phyloP scores from a whole-genome alignment of 2,329 filamentous ascomycete species.

The Botryosphaeria dothidea region DNA sequence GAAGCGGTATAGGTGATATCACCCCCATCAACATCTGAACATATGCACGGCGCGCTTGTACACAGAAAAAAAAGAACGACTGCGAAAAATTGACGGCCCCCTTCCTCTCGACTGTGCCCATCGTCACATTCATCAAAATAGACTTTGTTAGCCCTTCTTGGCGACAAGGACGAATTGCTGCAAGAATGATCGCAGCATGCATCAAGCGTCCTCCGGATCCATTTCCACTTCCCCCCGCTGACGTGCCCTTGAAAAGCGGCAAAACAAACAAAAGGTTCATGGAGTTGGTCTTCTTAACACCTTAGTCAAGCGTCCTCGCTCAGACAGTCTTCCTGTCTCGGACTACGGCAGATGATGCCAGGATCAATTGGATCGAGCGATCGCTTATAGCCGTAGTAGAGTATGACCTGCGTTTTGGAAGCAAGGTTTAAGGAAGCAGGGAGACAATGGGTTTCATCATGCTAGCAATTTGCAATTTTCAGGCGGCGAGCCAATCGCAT shows the following conservation, averaged over 20 bases:
- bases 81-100: not conserved
- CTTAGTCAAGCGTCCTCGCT: not conserved
- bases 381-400: not conserved
- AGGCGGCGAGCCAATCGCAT: not conserved
- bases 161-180: not conserved
- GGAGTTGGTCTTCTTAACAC: not conserved
- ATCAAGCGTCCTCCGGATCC: not conserved
- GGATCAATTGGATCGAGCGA: not conserved
- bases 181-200: not conserved
- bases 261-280: not conserved
- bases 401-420: not conserved
- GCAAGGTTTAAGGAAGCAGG: not conserved
- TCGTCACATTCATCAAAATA: slow-evolving; percentile 5
- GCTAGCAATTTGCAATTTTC: slow-evolving; percentile 7
- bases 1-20: not conserved
- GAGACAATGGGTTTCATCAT: not conserved
- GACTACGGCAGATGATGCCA: not conserved
- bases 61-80: not conserved
- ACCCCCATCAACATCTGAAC: not conserved
- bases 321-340: no score
- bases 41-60: not conserved
- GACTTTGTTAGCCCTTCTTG: slow-evolving; percentile 2
- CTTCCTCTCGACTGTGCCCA: not conserved
- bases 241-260: not conserved
- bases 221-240: not conserved